These are phyloP conservation scores for Allium sativum DNA, from an alignment of 106 monocot species.

Conservation along the genomic window DNA sequence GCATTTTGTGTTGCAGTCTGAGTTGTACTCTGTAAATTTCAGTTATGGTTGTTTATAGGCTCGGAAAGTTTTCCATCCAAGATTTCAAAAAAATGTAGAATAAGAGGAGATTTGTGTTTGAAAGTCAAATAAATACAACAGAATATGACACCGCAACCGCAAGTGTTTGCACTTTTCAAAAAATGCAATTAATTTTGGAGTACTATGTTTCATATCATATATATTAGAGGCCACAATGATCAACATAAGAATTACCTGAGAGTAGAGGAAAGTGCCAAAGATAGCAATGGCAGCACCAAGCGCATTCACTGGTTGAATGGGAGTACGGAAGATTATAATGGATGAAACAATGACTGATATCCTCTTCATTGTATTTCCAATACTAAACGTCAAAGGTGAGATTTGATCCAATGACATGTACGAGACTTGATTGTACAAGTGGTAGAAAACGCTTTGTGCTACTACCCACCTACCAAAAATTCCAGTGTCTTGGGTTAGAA, in stretches of 20 bases:
- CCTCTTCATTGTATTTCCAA: slow-evolving; percentile 89
- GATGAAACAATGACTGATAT: slow-evolving; percentile 89
- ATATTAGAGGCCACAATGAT: background rate
- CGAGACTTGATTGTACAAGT: slow-evolving; percentile 86
- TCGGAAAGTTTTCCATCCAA: too few relatives aligned
- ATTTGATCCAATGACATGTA: slow-evolving; percentile 90
- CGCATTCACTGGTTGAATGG: slow-evolving; percentile 76
- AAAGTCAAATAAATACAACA: too few relatives aligned
- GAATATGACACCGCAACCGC: too few relatives aligned
- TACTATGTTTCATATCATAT: too few relatives aligned
- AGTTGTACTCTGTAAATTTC: too few relatives aligned
- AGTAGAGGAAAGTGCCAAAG: slow-evolving; percentile 87
- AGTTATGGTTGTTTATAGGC: too few relatives aligned
- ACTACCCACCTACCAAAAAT: slow-evolving; percentile 53
- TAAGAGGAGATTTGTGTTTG: too few relatives aligned
- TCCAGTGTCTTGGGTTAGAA: slow-evolving; percentile 1
- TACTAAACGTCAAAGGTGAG: slow-evolving; percentile 82
- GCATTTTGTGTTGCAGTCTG: too few relatives aligned
- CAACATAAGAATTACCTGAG: slow-evolving; percentile 38
- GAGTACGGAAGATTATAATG: slow-evolving; percentile 84
- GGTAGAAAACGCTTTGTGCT: slow-evolving; percentile 87
- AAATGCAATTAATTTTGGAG: too few relatives aligned
- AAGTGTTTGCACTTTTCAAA: too few relatives aligned
- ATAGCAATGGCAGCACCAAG: slow-evolving; percentile 87
- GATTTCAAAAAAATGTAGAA: too few relatives aligned